Conservation (phyloP, 352 stramenopile genomes). For the Pythium dissotocum region DNA sequence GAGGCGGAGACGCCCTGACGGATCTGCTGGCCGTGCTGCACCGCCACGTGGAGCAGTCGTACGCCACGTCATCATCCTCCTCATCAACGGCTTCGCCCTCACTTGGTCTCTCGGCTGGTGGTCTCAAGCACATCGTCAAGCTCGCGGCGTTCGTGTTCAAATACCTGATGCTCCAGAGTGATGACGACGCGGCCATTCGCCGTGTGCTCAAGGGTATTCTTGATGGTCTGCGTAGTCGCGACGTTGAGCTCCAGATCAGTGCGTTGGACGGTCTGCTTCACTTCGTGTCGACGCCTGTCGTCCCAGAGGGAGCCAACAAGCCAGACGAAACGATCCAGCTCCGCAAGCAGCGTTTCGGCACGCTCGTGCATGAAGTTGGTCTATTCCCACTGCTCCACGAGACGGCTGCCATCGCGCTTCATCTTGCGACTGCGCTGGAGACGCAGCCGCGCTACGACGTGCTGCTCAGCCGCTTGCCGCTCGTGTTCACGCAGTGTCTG, state of each 20-base stretch:
- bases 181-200: constrained; percentile 52
- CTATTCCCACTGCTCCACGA: constrained; percentile 76
- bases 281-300: constrained; percentile 55
- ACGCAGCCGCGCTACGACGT: constrained; percentile 40
- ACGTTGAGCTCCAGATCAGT: constrained; percentile 67
- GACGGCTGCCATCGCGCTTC: constrained; percentile 49
- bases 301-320: constrained; percentile 12
- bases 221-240: constrained; percentile 66
- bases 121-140: constrained; percentile 67
- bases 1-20: constrained; percentile 25
- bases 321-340: constrained; percentile 27
- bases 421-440: constrained; percentile 23
- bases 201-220: constrained; percentile 58
- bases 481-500: constrained; percentile 88
- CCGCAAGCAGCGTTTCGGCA: constrained; percentile 45
- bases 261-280: constrained; percentile 74
- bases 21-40: constrained; percentile 47
- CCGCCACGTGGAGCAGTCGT: constrained; percentile 53
- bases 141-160: constrained; percentile 79
- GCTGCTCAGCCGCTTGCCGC: constrained; percentile 64
- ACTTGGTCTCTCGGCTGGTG: constrained; percentile 35
- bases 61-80: constrained; percentile 25
- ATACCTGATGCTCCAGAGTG: constrained; percentile 52
- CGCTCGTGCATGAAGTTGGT: constrained; percentile 68
- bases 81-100: not conserved